Base-by-base conservation (phyloP, 2,329 filamentous ascomycete species). In the Teratosphaeria pseudoeucalypti region DNA sequence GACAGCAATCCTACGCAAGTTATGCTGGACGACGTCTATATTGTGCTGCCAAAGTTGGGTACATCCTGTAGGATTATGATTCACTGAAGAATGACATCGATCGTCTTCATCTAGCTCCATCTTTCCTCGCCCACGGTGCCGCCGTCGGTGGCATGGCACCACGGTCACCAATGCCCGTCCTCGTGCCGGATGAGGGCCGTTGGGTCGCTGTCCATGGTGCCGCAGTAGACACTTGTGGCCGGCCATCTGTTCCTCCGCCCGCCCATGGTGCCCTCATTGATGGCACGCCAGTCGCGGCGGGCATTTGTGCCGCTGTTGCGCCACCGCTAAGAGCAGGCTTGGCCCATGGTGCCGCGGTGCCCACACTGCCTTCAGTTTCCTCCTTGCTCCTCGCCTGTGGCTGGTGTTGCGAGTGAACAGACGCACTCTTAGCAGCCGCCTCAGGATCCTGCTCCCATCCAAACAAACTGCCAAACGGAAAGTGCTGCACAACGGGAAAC, bases 401-500 rank as follows among this genome's bases (percentile, higher is more conserved):
- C 59, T 73, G 71, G 55, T 71, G 66, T 43, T 65, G 64, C 32
- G 65, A 62, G 57, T 73, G 71, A 49, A 49, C 6, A 49, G 43
- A 49, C 23, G 70, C 55, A 56, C 60, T 57, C 11, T 59, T 66
- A 9, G 60, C 60, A 37, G 54, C 54, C 16, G 76, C 77, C 9
- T 68, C 64, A 0, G 77, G 74, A 62, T 80, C 76, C n/a, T 67
- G 63, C 63, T 78, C 74, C 77, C 78, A 80, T 43, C 65, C 63
- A 63, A 79, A 80, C 11, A 81, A 67, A n/a, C 76, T 77, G 19
- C 78, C 78, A 59, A 81, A 79, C 3, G 75, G 76, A 60, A 81
- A 97, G 74, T 99, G 94, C 75, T 99, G 94, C n/a, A 99, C 90
- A 2, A 99, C 94, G 2, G 94, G 94, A 70, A 96, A 96, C 74